Conservation (phyloP, 2,329 filamentous ascomycete genomes). For the Monilinia fructicola region DNA sequence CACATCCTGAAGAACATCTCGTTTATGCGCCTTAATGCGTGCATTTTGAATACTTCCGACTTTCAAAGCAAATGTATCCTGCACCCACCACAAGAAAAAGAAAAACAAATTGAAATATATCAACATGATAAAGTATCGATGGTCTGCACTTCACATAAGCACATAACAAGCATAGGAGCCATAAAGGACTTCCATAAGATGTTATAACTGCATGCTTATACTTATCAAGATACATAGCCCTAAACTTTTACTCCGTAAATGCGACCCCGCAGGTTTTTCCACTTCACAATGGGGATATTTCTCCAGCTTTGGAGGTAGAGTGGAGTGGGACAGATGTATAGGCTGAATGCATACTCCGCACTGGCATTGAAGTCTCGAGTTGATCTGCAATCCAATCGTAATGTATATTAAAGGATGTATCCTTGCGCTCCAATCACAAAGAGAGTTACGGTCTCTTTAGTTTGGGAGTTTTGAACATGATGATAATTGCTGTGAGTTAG, state of each 20-base stretch:
- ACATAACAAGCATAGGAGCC: neutral
- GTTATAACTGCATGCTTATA: slow-evolving; percentile 6
- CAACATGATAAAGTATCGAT: neutral
- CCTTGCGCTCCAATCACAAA: neutral
- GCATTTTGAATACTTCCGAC: slow-evolving; percentile 22
- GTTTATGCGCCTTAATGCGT: slow-evolving; percentile 35
- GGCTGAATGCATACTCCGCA: slow-evolving; percentile 14
- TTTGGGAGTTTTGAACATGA: too few relatives aligned
- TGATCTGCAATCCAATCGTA: neutral
- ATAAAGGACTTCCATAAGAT: neutral
- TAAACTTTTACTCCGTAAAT: neutral
- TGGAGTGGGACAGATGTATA: slow-evolving; percentile 11
- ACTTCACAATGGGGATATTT: neutral
- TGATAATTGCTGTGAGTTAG: neutral
- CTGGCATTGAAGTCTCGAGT: neutral
- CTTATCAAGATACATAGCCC: neutral
- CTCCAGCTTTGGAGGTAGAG: neutral
- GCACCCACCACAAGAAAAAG: neutral
- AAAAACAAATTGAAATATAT: neutral
- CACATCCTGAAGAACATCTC: slow-evolving; percentile 54
- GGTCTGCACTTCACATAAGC: neutral
- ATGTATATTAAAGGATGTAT: neutral
- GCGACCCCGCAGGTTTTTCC: neutral
- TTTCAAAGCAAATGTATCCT: slow-evolving; percentile 28
- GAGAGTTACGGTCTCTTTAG: neutral